Percentiles rank a stretch among this genome's conserved stretches.
phyloP scores from a whole-genome alignment of 164 flowering plant species.

The Umbellularia californica region DNA sequence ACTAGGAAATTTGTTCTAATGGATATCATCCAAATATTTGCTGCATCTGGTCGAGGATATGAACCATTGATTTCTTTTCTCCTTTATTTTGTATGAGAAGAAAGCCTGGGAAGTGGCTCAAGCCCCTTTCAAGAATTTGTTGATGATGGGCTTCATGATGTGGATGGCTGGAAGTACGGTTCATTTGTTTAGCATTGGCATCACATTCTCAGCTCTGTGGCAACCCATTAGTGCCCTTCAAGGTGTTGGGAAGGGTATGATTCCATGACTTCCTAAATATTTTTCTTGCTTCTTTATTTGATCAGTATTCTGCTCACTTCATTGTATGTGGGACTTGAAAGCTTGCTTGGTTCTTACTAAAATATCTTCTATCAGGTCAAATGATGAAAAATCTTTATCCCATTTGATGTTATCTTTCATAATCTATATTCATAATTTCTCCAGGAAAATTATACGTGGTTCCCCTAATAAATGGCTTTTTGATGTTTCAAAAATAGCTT shows the following conservation, averaged over 20 bases:
- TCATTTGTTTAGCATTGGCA: slow-evolving; percentile 96
- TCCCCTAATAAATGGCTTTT: too few relatives aligned
- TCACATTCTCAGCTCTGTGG: slow-evolving; percentile 98
- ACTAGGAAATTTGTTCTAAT: background rate
- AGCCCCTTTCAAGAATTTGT: slow-evolving; percentile 87
- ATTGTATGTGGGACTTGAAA: too few relatives aligned
- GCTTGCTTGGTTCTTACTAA: too few relatives aligned
- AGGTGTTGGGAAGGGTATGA: slow-evolving; percentile 88
- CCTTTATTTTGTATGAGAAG: slow-evolving; percentile 32
- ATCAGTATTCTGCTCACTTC: too few relatives aligned
- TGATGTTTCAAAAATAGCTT: too few relatives aligned
- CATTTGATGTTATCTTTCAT: too few relatives aligned
- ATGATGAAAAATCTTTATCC: too few relatives aligned
- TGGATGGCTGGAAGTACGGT: slow-evolving; percentile 99
- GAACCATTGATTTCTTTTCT: background rate
- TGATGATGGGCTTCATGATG: slow-evolving; percentile 99
- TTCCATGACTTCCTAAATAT: too few relatives aligned
- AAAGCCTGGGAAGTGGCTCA: slow-evolving; percentile 99
- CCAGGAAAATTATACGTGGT: too few relatives aligned
- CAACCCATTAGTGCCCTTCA: slow-evolving; percentile 97
- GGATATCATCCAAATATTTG: background rate
- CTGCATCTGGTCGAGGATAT: background rate
- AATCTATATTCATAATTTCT: too few relatives aligned
- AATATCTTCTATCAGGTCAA: too few relatives aligned
- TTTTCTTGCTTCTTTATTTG: too few relatives aligned